Percentiles rank a stretch among this genome's conserved stretches.
Evolutionary conservation across 306 rosid species (phyloP).

Genomic region (Oxytropis ochrocephala): DNA sequence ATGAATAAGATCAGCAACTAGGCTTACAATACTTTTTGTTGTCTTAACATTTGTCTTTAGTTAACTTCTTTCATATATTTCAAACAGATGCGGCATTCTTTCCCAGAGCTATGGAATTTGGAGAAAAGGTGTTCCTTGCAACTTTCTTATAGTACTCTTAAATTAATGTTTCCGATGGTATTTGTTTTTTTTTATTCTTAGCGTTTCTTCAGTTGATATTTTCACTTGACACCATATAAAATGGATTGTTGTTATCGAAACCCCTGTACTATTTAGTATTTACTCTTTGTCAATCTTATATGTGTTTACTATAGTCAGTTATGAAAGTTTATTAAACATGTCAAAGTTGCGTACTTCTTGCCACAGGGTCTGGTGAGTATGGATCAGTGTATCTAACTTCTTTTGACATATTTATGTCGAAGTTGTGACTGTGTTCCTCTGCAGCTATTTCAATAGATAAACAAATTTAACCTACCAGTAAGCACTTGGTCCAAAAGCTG

Average conservation of each 20-base stretch:
- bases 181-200: neutral
- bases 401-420: too few species aligned
- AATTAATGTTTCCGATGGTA: neutral
- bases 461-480: too few species aligned
- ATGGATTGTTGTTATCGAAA: neutral
- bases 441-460: too few species aligned
- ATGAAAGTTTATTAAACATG: neutral
- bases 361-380: neutral
- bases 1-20: neutral
- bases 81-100: conserved; percentile 62
- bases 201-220: neutral
- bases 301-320: neutral
- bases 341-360: neutral
- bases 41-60: conserved; percentile 8
- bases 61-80: conserved; percentile 15
- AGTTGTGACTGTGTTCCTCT: too few species aligned
- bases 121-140: conserved; percentile 60
- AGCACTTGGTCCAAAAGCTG: too few species aligned
- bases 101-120: conserved; percentile 83
- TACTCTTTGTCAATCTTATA: neutral
- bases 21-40: neutral
- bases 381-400: neutral
- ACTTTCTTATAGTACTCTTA: neutral
- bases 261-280: neutral
- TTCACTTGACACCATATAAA: neutral